Base-by-base conservation (phyloP, 2,329 filamentous ascomycete genomes). In the Coniosporium tulheliwenetii region DNA sequence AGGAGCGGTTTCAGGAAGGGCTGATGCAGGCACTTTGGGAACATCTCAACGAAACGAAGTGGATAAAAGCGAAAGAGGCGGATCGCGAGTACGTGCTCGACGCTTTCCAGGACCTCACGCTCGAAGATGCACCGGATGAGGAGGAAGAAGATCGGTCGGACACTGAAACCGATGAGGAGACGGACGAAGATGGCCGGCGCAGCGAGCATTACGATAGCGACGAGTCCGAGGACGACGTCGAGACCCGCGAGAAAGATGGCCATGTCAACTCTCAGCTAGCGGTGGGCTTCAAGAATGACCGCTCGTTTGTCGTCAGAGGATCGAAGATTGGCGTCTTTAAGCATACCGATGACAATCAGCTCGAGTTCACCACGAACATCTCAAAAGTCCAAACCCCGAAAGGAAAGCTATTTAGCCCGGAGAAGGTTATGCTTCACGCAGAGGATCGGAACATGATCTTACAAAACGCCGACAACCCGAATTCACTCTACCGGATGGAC, bases 321-420 rank as follows among this genome's bases (percentile, higher is more conserved):
- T 91, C 87, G 51, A 95, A 96, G 71, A 98, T 98, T 58, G 91
- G 91, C 41, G 91, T 98, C 34, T 98, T 98, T 73, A 96, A 93
- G 61, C 91, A 98, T 56, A 94, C 86, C 0, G 70, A 79, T 1
- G 84, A 93, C 63, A 93, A 96, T 58, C 80, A 89, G 48, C 73
- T 98, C 12, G 84, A 96, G 57, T 98, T 96, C 60, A 85, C 85
- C 10, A 98, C 91, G 44, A 96, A 87, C 48, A 98, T 98, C 53
- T 94, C 85, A 45, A 94, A 93, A 62, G 85, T 98, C 39, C 79
- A 86, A 58, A 94, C 89, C 0, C 85, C 87, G 2, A 75, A 76
- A 36, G 91, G 91, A 51, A 82, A 81, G 56, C 69, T 87, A 0
- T 95, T 98, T 66, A 87, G 81, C 45, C 91, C 91, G 5, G 93